Evolutionary conservation across 371 early-diverging fungal genomes (phyloP).

Genomic region (Mortierella polycephala): DNA sequence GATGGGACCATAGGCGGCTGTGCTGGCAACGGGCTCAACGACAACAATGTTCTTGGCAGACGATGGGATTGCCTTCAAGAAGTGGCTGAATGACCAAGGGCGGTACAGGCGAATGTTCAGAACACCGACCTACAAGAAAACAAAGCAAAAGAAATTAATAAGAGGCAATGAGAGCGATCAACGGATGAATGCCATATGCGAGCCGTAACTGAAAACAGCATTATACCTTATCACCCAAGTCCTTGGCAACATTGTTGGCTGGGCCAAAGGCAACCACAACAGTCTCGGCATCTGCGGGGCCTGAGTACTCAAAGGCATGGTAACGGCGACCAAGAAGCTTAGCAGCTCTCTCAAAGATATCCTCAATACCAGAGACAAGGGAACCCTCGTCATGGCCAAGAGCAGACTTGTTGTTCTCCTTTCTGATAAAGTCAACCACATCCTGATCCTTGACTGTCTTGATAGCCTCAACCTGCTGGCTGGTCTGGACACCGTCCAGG

Average conservation of each 20-base stretch:
- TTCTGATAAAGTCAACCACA: constrained; percentile 52
- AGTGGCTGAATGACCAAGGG: constrained; percentile 82
- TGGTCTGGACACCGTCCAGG: constrained; percentile 72
- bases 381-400: constrained; percentile 35
- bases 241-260: constrained; percentile 47
- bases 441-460: constrained; percentile 61
- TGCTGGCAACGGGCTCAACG: constrained; percentile 63
- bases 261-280: constrained; percentile 82
- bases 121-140: constrained; percentile 65
- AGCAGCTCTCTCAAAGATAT: constrained; percentile 63
- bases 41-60: constrained; percentile 66
- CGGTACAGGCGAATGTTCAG: constrained; percentile 81
- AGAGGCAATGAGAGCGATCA: not conserved
- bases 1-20: constrained; percentile 61
- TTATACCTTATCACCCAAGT: constrained; percentile 46
- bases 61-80: constrained; percentile 73
- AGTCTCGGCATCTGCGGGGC: constrained; percentile 74
- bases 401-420: constrained; percentile 18
- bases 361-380: constrained; percentile 58
- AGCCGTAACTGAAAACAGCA: constrained; percentile 5
- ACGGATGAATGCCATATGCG: not conserved
- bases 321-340: constrained; percentile 64
- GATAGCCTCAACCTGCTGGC: constrained; percentile 61
- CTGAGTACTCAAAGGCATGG: constrained; percentile 83
- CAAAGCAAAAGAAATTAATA: not conserved